phyloP scores from a whole-genome alignment of 129 eudicot species.

The Pseudognaphalium luteoalbum region DNA sequence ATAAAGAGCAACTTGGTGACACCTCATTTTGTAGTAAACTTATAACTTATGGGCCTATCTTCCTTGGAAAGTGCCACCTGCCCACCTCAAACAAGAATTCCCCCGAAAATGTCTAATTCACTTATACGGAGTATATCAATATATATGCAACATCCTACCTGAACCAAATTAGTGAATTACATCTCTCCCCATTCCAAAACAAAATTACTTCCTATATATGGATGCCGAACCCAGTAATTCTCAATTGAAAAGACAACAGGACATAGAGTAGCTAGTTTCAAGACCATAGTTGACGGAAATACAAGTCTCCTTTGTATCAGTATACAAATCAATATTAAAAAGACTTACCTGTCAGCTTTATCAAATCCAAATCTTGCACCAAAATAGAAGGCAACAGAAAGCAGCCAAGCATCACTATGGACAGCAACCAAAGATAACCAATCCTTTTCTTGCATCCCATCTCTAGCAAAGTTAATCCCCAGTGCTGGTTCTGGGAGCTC shows the following conservation, averaged over 20 bases:
- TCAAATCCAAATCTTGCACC: conserved; percentile 91
- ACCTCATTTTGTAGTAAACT: background rate
- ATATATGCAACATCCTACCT: no score
- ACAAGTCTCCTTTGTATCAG: background rate
- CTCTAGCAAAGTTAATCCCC: conserved; percentile 88
- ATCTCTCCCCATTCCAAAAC: no score
- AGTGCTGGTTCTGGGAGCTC: conserved; percentile 92
- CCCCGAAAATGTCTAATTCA: no score
- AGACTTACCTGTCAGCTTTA: conserved; percentile 68
- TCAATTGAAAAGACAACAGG: background rate
- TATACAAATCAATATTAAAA: background rate
- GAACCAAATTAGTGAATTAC: no score
- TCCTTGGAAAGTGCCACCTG: background rate
- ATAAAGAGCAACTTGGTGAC: background rate
- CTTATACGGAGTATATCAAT: no score
- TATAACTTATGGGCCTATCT: background rate
- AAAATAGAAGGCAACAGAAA: conserved; percentile 80
- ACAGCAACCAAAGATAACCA: conserved; percentile 86
- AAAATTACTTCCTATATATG: background rate
- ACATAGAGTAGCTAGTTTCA: background rate
- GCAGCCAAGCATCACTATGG: conserved; percentile 91
- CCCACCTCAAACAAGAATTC: background rate
- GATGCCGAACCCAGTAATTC: conserved; percentile 1
- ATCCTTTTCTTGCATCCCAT: conserved; percentile 87
- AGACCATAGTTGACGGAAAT: background rate